Conservation (phyloP, 129 eudicot genomes). For the Pulicaria dysenterica region DNA sequence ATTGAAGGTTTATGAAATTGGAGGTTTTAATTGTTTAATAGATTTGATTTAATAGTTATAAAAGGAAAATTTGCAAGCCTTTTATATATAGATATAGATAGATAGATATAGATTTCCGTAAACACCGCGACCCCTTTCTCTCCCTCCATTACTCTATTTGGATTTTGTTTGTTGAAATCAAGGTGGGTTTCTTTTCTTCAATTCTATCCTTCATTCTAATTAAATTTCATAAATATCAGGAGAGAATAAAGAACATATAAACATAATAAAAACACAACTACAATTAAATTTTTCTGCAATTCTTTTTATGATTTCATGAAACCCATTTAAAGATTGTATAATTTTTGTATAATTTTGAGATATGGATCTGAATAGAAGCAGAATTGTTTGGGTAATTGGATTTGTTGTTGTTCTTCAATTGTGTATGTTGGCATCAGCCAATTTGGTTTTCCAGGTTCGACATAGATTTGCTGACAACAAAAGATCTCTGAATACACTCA, state of each 20-base stretch:
- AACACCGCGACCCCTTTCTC: not conserved
- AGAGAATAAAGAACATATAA: not conserved
- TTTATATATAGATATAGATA: no score
- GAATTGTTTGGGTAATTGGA: slow-evolving; percentile 27
- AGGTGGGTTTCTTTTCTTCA: not conserved
- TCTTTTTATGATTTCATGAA: not conserved
- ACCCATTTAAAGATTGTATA: not conserved
- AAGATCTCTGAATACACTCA: slow-evolving; percentile 39
- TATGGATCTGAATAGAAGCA: slow-evolving; percentile 41
- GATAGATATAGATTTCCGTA: no score
- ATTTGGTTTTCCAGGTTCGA: slow-evolving; percentile 62
- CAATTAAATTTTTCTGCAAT: not conserved
- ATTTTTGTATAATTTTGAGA: not conserved
- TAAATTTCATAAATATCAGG: not conserved
- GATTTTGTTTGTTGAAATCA: slow-evolving; percentile 6
- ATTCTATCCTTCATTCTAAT: slow-evolving; percentile 2
- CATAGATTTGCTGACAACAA: slow-evolving; percentile 56
- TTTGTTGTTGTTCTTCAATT: slow-evolving; percentile 30
- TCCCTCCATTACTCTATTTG: not conserved
- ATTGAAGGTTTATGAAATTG: no score
- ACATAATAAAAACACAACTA: not conserved
- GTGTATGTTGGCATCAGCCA: slow-evolving; percentile 37
- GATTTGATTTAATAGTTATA: no score
- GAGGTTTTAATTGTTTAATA: no score
- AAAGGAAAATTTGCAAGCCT: no score